Evolutionary conservation across 345 rosid genomes (phyloP).

Genomic region (Euphorbia tirucalli): DNA sequence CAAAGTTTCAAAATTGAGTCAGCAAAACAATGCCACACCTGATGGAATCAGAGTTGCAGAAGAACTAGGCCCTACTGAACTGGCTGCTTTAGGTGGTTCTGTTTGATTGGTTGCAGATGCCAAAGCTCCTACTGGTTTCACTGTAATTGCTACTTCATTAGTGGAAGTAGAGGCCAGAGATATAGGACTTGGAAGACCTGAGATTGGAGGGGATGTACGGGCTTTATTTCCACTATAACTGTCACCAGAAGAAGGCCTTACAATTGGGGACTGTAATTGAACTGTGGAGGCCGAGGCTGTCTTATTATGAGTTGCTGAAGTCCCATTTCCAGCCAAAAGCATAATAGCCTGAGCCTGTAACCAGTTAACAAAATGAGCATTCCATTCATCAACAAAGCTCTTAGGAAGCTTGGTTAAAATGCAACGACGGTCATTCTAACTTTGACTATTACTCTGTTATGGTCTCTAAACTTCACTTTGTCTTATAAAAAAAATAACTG

Average conservation of each 20-base stretch:
- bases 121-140: slow-evolving; percentile 2
- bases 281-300: not conserved
- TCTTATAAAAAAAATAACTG: too few species aligned
- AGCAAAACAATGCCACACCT: slow-evolving; percentile 31
- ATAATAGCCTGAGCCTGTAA: slow-evolving; percentile 35
- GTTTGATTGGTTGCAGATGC: slow-evolving; percentile 25
- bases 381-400: too few species aligned
- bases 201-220: slow-evolving; percentile 2
- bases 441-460: too few species aligned
- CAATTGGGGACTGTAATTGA: slow-evolving; percentile 13
- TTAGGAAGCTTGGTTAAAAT: too few species aligned
- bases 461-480: too few species aligned
- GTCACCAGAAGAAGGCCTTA: slow-evolving; percentile 1
- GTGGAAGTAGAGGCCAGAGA: slow-evolving; percentile 27
- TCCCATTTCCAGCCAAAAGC: slow-evolving; percentile 26
- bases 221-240: slow-evolving; percentile 6
- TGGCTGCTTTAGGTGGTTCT: slow-evolving; percentile 8
- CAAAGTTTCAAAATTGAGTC: too few species aligned
- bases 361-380: not conserved
- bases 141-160: slow-evolving; percentile 17
- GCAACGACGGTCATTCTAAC: too few species aligned
- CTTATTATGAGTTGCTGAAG: slow-evolving; percentile 4
- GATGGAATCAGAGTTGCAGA: slow-evolving; percentile 29
- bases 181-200: slow-evolving; percentile 26
- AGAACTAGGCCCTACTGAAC: slow-evolving; percentile 13